phyloP scores from a whole-genome alignment of 176 grass and related monocot genomes.

The Alopecurus myosuroides region DNA sequence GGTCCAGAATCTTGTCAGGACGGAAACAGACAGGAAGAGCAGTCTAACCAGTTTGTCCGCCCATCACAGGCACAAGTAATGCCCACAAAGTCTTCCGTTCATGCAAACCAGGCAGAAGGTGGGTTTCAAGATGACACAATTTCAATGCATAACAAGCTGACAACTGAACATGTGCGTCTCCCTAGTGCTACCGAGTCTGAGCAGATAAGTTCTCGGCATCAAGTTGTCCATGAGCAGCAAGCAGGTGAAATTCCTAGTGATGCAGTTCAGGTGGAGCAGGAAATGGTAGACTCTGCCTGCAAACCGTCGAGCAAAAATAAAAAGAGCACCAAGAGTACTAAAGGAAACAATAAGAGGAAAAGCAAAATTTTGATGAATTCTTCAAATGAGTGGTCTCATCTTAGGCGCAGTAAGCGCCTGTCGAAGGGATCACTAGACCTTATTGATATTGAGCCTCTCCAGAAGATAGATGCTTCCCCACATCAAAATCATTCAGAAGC shows the following conservation, averaged over 20 bases:
- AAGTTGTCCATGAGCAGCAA: not conserved
- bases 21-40: slow-evolving; percentile 6
- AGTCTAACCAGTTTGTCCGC: not conserved
- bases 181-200: slow-evolving; percentile 12
- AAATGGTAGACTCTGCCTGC: not conserved
- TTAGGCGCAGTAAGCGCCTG: slow-evolving; percentile 31
- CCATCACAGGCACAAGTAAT: slow-evolving; percentile 20
- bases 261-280: slow-evolving; percentile 5
- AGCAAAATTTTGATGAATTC: not conserved
- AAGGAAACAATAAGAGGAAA: slow-evolving; percentile 31
- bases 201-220: slow-evolving; percentile 2
- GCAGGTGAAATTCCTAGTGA: slow-evolving; percentile 22
- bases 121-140: not conserved
- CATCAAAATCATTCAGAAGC: slow-evolving; percentile 24
- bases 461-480: slow-evolving; percentile 5
- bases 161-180: slow-evolving; percentile 13
- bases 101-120: not conserved
- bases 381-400: slow-evolving; percentile 20
- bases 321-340: slow-evolving; percentile 8
- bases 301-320: slow-evolving; percentile 5
- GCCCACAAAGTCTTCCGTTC: slow-evolving; percentile 14
- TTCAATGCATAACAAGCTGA: slow-evolving; percentile 6
- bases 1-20: slow-evolving; percentile 12
- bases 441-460: slow-evolving; percentile 19
- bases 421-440: slow-evolving; percentile 2